phyloP scores from a whole-genome alignment of 1,284 basidiomycete species.

The Cryptococcus sp. region DNA sequence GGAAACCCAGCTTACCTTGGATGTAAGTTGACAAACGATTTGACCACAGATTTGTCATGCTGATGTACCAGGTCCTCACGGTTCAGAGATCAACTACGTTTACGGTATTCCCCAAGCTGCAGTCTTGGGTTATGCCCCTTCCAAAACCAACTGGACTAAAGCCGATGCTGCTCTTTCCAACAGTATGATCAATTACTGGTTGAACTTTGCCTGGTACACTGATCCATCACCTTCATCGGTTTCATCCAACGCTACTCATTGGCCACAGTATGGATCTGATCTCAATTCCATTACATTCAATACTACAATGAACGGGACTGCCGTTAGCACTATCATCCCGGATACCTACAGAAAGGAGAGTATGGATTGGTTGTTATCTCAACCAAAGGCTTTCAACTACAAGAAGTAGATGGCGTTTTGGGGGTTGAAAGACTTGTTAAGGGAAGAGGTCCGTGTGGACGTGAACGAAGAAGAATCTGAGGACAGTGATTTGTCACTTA shows the following conservation, averaged over 20 bases:
- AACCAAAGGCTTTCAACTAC: slow-evolving; percentile 23
- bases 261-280: slow-evolving; percentile 28
- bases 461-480: not conserved
- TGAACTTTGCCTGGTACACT: slow-evolving; percentile 42
- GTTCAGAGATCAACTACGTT: slow-evolving; percentile 23
- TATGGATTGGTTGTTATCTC: slow-evolving; percentile 29
- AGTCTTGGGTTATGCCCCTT: not conserved
- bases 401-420: not conserved
- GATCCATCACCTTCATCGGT: slow-evolving; percentile 27
- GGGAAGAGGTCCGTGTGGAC: not conserved
- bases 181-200: slow-evolving; percentile 39
- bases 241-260: slow-evolving; percentile 22
- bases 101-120: slow-evolving; percentile 17
- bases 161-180: slow-evolving; percentile 18
- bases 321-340: slow-evolving; percentile 12
- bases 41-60: slow-evolving; percentile 9
- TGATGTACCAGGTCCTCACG: slow-evolving; percentile 11
- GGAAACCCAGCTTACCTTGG: slow-evolving; percentile 10
- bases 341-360: slow-evolving; percentile 25
- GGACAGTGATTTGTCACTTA: not conserved
- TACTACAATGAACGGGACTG: slow-evolving; percentile 19
- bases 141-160: slow-evolving; percentile 7
- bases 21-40: slow-evolving; percentile 12
- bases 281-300: slow-evolving; percentile 30
- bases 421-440: not conserved